Conservation (phyloP, 2,329 filamentous ascomycete species). For the Aureobasidium sp. region DNA sequence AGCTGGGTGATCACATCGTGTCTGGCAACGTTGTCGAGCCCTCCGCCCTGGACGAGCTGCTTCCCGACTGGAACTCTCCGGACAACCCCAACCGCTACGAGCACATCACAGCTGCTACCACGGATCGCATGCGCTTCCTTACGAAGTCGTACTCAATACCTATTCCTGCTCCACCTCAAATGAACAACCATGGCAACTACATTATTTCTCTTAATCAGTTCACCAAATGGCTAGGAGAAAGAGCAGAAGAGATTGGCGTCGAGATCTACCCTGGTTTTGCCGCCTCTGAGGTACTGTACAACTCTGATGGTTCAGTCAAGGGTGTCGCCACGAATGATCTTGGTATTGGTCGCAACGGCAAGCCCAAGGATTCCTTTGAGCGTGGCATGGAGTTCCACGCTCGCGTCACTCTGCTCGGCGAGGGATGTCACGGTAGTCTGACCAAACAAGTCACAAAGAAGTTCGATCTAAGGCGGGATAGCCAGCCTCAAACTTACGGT, state of each 20-base stretch:
- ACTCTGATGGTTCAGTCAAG: constrained; percentile 75
- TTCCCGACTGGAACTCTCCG: constrained; percentile 89
- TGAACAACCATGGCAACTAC: constrained; percentile 97
- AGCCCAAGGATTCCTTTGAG: constrained; percentile 85
- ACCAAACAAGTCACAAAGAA: constrained; percentile 94
- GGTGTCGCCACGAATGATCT: constrained; percentile 96
- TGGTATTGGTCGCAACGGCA: constrained; percentile 73
- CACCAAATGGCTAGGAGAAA: constrained; percentile 89
- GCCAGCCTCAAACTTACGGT: constrained; percentile 90
- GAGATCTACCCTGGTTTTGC: constrained; percentile 96
- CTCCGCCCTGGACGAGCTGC: constrained; percentile 75
- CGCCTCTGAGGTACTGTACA: constrained; percentile 85
- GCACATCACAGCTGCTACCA: constrained; percentile 73
- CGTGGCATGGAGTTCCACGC: constrained; percentile 98
- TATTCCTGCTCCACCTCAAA: constrained; percentile 85
- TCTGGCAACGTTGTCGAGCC: constrained; percentile 95
- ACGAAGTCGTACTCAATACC: constrained; percentile 74
- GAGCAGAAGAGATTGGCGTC: constrained; percentile 92
- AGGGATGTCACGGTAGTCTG: constrained; percentile 92
- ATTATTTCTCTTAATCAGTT: constrained; percentile 95
- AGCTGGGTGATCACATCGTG: constrained; percentile 89
- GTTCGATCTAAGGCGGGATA: constrained; percentile 81
- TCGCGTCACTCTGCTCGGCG: constrained; percentile 79
- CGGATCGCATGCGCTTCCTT: constrained; percentile 88
- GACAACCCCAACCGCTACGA: constrained; percentile 84